Base-by-base conservation (phyloP, 768 basidiomycete genomes). In the Amanita pseudoporphyria region DNA sequence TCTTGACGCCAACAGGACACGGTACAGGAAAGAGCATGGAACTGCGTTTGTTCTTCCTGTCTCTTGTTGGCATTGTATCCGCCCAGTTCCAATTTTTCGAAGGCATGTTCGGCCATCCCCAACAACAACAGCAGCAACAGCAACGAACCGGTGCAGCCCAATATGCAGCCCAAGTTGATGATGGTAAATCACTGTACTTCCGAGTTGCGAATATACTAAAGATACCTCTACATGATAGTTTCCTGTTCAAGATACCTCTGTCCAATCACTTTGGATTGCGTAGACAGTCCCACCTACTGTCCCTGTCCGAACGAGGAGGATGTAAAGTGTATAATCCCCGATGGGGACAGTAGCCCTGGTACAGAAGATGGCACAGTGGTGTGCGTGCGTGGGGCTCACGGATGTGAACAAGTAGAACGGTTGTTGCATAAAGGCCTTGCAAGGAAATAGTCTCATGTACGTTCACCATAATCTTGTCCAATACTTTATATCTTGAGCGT, bases 31-130 rank as follows among this genome's bases (percentile, higher is more conserved):
- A 40, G 48, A 42, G 22, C 31, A 40, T 10, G 10, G 54, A 19
- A 33, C 46, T 42, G 22, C 58, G 16, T 32, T 55, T 9, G 24
- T 64, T 67, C 13, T 53, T 76, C 18, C 58, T 71, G 12, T 50
- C 71, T 5, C 64, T 70, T 47, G 56, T 68, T 37, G 62, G 64
- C 13, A 47, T 72, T 38, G 74, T 63, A 28, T 65, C 68, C 13
- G 82, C 79, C n/a, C 85, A 89, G 57, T 89, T 88, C 62, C 72
- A 78, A 40, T 85, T 87, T 64, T 90, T 90, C 58, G 79, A 84
- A 53, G 78, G 82, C 36, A 81, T 88, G 77, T 89, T 87, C 57
- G 77, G 79, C 36, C 70, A 76, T 19, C 76, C 77, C 33, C 74
- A 76, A 9, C 80, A 82, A 14, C 78, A 82, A 19, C 78, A 81